phyloP scores from a whole-genome alignment of 352 stramenopile genomes.

The Aphanomyces invadans region DNA sequence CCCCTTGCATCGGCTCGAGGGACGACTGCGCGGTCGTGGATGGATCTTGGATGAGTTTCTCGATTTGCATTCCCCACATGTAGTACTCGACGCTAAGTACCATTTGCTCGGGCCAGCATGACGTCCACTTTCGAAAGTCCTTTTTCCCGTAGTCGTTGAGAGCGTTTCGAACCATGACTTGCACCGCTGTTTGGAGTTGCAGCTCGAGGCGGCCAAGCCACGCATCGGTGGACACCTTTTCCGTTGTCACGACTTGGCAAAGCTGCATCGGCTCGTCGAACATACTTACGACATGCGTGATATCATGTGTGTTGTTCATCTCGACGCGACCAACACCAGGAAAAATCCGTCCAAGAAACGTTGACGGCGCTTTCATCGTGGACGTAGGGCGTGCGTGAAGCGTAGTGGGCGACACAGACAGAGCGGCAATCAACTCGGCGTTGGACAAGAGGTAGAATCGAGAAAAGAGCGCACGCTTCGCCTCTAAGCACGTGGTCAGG shows the following conservation, averaged over 20 bases:
- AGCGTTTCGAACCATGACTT: slow-evolving; percentile 53
- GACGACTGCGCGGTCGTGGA: neutral
- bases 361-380: neutral
- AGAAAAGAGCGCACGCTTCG: slow-evolving; percentile 44
- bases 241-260: slow-evolving; percentile 43
- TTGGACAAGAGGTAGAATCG: slow-evolving; percentile 69
- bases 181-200: slow-evolving; percentile 51
- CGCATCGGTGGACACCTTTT: slow-evolving; percentile 29
- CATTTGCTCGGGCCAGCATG: slow-evolving; percentile 71
- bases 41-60: slow-evolving; percentile 27
- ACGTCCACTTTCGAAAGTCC: slow-evolving; percentile 76
- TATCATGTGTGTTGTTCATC: slow-evolving; percentile 42
- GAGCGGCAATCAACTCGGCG: slow-evolving; percentile 39
- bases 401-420: slow-evolving; percentile 27
- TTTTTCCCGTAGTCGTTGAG: slow-evolving; percentile 57
- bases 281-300: slow-evolving; percentile 46
- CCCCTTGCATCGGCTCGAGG: neutral
- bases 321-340: slow-evolving; percentile 43
- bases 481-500: slow-evolving; percentile 42
- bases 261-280: slow-evolving; percentile 49
- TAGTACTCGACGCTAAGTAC: slow-evolving; percentile 45
- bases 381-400: neutral
- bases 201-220: slow-evolving; percentile 63
- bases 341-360: slow-evolving; percentile 45
- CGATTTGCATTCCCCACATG: slow-evolving; percentile 51